Percentiles rank a stretch among this genome's conserved stretches.
Conservation (phyloP, 2,329 filamentous ascomycete genomes). For the Aspergillus ochraceoroseus region DNA sequence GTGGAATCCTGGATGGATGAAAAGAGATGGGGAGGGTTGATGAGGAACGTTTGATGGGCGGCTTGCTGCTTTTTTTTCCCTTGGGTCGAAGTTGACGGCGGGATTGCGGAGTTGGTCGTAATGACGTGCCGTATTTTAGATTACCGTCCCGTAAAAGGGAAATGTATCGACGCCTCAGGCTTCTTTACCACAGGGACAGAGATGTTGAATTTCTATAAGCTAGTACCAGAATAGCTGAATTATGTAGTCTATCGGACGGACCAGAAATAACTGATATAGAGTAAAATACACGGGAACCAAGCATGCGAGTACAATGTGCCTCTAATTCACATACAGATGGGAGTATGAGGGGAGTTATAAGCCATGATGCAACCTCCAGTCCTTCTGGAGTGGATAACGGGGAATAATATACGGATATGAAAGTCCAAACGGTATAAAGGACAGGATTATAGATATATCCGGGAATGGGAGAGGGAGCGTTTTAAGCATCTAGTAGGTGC, state of each 20-base stretch:
- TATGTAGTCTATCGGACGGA: no score
- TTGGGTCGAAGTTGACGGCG: slow-evolving; percentile 15
- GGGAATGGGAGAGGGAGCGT: no score
- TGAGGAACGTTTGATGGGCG: slow-evolving; percentile 13
- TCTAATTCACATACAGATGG: slow-evolving; percentile 1
- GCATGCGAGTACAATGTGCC: neutral
- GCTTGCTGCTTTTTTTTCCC: slow-evolving; percentile 18
- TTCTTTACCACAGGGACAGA: no score
- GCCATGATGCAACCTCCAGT: neutral
- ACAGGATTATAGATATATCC: no score
- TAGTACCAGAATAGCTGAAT: no score
- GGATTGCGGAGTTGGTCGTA: slow-evolving; percentile 9
- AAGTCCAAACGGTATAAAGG: no score
- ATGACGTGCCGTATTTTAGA: slow-evolving; percentile 5
- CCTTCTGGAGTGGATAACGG: no score
- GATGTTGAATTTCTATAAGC: no score
- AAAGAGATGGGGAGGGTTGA: slow-evolving; percentile 16
- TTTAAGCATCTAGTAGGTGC: slow-evolving; percentile 27
- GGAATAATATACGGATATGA: no score
- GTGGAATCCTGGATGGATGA: slow-evolving; percentile 20
- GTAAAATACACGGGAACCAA: no score
- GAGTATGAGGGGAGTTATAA: no score
- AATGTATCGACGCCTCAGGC: neutral
- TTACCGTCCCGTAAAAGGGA: slow-evolving; percentile 3
- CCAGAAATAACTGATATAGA: no score